Conservation (phyloP, 2,329 filamentous ascomycete genomes). For the Neofusicoccum parvum region DNA sequence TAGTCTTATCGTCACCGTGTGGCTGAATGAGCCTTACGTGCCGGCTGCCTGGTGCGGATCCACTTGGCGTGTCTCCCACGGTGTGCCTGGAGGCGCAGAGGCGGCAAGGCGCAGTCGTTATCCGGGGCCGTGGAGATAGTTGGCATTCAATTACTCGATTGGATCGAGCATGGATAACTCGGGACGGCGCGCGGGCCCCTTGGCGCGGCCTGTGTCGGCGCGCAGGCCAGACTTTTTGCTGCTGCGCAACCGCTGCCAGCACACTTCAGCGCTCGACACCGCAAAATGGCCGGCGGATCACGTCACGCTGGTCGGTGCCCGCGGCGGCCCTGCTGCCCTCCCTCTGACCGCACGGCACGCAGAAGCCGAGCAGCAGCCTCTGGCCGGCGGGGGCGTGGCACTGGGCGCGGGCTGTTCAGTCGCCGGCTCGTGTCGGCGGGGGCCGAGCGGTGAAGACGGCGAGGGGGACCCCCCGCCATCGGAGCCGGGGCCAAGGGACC, state of each 20-base stretch:
- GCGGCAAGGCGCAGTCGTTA: constrained; percentile 10
- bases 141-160: constrained; percentile 7
- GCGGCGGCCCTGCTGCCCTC: neutral
- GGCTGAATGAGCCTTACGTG: too few species aligned
- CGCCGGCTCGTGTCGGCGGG: constrained; percentile 2
- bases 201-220: neutral
- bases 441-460: constrained; percentile 7
- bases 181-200: constrained; percentile 8
- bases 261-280: constrained; percentile 2
- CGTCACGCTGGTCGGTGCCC: neutral
- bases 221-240: neutral
- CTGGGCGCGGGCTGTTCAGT: constrained; percentile 6
- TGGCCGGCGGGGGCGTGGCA: neutral
- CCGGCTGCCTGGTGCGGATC: too few species aligned
- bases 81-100: neutral
- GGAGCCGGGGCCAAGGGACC: neutral
- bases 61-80: too few species aligned
- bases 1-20: neutral
- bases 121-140: constrained; percentile 4
- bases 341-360: constrained; percentile 14
- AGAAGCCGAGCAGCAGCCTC: neutral
- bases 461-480: constrained; percentile 3
- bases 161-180: constrained; percentile 13
- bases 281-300: neutral
- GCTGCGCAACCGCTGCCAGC: neutral